Conservation (phyloP, 1,139 yeast genomes). For the Saccharomycopsis crataegensis region DNA sequence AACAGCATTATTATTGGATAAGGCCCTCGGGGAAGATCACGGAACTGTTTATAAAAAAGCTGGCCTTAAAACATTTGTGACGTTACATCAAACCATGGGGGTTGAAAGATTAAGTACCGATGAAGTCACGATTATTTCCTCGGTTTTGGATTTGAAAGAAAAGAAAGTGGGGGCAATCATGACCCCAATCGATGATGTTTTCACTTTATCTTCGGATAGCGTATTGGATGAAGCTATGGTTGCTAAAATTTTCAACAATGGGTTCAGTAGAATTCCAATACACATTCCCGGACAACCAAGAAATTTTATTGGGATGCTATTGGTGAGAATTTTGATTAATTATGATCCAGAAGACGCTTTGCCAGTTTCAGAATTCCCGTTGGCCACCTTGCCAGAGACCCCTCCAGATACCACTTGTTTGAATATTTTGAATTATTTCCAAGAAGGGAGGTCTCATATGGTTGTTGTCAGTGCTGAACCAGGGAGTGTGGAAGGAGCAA, state of each 20-base stretch:
- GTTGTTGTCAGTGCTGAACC: slow-evolving; percentile 84
- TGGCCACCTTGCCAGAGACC: slow-evolving; percentile 95
- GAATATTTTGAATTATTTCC: slow-evolving; percentile 90
- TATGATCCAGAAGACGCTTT: slow-evolving; percentile 95
- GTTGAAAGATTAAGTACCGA: slow-evolving; percentile 89
- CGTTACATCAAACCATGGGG: slow-evolving; percentile 91
- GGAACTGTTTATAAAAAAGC: slow-evolving; percentile 91
- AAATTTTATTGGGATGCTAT: slow-evolving; percentile 90
- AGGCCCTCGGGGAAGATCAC: slow-evolving; percentile 87
- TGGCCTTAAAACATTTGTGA: slow-evolving; percentile 88
- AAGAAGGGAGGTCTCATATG: slow-evolving; percentile 97
- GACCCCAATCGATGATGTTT: slow-evolving; percentile 93
- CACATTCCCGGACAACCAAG: slow-evolving; percentile 83
- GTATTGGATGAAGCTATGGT: slow-evolving; percentile 79
- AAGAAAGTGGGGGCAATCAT: slow-evolving; percentile 79
- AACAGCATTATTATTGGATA: slow-evolving; percentile 72
- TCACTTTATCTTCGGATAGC: slow-evolving; percentile 79
- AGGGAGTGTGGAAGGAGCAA: slow-evolving; percentile 80
- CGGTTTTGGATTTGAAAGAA: slow-evolving; percentile 89
- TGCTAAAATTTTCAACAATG: slow-evolving; percentile 87
- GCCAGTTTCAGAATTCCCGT: slow-evolving; percentile 88
- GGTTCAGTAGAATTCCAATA: slow-evolving; percentile 94
- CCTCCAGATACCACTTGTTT: slow-evolving; percentile 86
- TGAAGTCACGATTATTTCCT: slow-evolving; percentile 92
- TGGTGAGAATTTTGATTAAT: slow-evolving; percentile 85